Base-by-base conservation (phyloP, 371 early-diverging fungal species). In the Fennellomyces sp. region DNA sequence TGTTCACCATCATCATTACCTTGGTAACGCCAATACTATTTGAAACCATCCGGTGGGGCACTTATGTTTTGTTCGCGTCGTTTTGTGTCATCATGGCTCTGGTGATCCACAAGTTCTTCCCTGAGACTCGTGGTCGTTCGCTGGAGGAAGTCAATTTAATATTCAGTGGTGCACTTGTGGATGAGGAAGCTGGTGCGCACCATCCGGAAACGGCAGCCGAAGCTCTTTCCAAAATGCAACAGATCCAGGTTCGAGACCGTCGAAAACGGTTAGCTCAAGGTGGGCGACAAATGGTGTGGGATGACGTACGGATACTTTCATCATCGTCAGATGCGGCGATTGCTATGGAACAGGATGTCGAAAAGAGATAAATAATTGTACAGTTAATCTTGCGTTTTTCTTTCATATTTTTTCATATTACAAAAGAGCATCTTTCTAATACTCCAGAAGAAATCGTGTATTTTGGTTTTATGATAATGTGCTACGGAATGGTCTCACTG, bases 111-210 rank as follows among this genome's bases (percentile, higher is more conserved):
- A 60, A 80, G 57, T 88, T 81, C 57, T 89, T 87, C 63, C 96
- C 95, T 12, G 94, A 94, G 74, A 94, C 94, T 66, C 82, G 53
- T 45, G 73, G 70, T 0, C 63, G 72, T 39, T 73, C 80, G 10
- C 49, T 80, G 29, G 80, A 80, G 56, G 80, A 80, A 49, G 76
- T 80, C 13, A 69, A 80, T 41, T 56, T 80, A 51, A 70, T 76
- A 11, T 80, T 80, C 56, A 80, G 80, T 56, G 80, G 80, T 0
- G 76, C 76, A 5, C 53, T 80, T 7, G 62, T 76, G 30, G 80
- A 80, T 51, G 61, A 76, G 52, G 50, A 65, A 13, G 65, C 76
- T 11, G 73, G 73, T n/a, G 80, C 76, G 15, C 80, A 80, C 54
- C 80, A 80, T 56, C 80, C 80, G 17, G 66, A 75, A 8, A 80